Percentiles rank a stretch among this genome's conserved stretches.
Evolutionary conservation across 2,329 filamentous ascomycete species (phyloP).

Genomic region (Fusarium torulosum): DNA sequence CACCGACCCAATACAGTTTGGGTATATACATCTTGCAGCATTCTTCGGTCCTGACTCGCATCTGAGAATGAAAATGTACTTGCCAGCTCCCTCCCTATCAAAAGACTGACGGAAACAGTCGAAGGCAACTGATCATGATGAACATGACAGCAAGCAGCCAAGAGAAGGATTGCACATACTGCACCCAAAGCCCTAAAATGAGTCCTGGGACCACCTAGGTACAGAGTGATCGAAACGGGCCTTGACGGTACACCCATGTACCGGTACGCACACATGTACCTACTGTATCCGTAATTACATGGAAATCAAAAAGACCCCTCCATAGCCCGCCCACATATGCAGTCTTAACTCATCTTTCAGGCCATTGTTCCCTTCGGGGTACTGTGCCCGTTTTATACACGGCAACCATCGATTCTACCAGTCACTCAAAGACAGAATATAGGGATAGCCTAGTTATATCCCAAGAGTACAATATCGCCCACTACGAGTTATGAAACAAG

Average conservation of each 20-base stretch:
- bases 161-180: constrained; percentile 13
- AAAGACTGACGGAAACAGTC: not conserved
- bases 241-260: constrained; percentile 25
- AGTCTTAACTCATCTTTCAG: constrained; percentile 43
- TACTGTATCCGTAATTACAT: no score
- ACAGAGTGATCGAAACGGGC: constrained; percentile 34
- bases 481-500: constrained; percentile 27
- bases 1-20: constrained; percentile 24
- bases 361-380: constrained; percentile 26
- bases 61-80: constrained; percentile 4
- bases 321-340: constrained; percentile 32
- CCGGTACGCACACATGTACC: constrained; percentile 16
- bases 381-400: constrained; percentile 14
- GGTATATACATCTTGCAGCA: constrained; percentile 14
- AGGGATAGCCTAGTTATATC: not conserved
- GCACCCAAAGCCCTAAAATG: constrained; percentile 16
- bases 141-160: not conserved
- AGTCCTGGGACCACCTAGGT: constrained; percentile 17
- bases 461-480: constrained; percentile 13
- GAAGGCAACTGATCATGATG: not conserved
- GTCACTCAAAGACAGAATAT: not conserved
- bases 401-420: constrained; percentile 14
- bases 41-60: constrained; percentile 28
- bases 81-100: not conserved
- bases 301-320: constrained; percentile 32